A percentile compares a stretch with the other conserved stretches of the same genome.
Evolutionary conservation across 2,329 filamentous ascomycete genomes (phyloP).

Genomic region (Pseudopyrenochaeta lycopersici): DNA sequence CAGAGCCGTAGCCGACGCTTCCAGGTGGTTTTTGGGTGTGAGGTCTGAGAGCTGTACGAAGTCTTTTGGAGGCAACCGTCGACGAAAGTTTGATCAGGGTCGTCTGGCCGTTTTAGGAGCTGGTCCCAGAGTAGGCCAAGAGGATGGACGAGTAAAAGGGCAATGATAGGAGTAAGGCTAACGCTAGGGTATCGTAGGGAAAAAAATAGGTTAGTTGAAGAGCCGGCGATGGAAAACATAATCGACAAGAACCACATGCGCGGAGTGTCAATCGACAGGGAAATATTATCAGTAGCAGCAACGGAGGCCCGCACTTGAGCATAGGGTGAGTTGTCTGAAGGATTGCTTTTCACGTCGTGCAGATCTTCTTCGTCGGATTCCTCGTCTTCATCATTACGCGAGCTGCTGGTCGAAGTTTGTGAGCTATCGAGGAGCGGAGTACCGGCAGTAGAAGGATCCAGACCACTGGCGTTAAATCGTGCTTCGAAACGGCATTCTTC

Average conservation of each 20-base stretch:
- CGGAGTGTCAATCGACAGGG: slow-evolving; percentile 84
- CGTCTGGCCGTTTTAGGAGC: slow-evolving; percentile 68
- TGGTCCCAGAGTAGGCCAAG: slow-evolving; percentile 83
- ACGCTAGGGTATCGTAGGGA: slow-evolving; percentile 90
- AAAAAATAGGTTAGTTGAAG: slow-evolving; percentile 87
- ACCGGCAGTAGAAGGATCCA: slow-evolving; percentile 31
- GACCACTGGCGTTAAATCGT: slow-evolving; percentile 42
- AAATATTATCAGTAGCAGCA: slow-evolving; percentile 75
- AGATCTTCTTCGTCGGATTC: slow-evolving; percentile 47
- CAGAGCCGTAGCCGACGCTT: slow-evolving; percentile 68
- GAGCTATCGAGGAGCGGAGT: slow-evolving; percentile 34
- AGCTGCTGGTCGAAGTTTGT: slow-evolving; percentile 42
- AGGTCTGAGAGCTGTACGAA: slow-evolving; percentile 16
- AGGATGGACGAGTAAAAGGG: slow-evolving; percentile 83
- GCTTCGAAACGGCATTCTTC: slow-evolving; percentile 42
- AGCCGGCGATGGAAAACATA: slow-evolving; percentile 81
- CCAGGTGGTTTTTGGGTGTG: slow-evolving; percentile 26
- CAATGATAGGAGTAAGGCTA: slow-evolving; percentile 88
- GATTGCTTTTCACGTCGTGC: slow-evolving; percentile 55
- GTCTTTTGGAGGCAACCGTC: slow-evolving; percentile 60
- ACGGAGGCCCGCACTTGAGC: slow-evolving; percentile 83
- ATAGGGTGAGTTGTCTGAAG: slow-evolving; percentile 77
- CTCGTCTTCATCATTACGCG: slow-evolving; percentile 35
- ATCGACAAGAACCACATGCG: slow-evolving; percentile 88
- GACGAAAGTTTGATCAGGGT: slow-evolving; percentile 65